Percentiles rank a stretch among this genome's conserved stretches.
These are phyloP conservation scores for Ambrosiella cleistominuta DNA, from an alignment of 2,329 filamentous ascomycete species.

Conservation along the genomic window DNA sequence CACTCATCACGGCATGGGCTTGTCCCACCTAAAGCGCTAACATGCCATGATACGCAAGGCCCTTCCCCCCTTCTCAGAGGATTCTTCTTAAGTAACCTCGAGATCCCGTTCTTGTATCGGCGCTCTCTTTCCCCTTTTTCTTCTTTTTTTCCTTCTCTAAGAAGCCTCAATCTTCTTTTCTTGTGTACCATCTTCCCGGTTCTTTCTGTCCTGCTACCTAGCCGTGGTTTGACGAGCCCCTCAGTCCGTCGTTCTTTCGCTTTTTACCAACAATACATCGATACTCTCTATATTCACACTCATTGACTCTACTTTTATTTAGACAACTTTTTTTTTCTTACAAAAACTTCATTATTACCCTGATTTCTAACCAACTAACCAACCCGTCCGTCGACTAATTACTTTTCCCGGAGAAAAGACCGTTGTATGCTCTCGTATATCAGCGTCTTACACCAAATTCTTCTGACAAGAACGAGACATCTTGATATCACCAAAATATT, in stretches of 20 bases:
- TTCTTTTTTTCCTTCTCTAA: not conserved
- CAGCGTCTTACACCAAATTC: not conserved
- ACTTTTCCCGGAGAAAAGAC: conserved; percentile 5
- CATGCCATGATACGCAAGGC: too few species aligned
- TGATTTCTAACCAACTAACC: not conserved
- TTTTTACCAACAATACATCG: not conserved
- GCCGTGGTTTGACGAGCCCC: conserved; percentile 13
- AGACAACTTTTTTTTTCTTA: not conserved
- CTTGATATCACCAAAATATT: not conserved
- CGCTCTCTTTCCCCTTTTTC: not conserved
- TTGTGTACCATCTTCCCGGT: conserved; percentile 1
- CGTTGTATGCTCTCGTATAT: not conserved
- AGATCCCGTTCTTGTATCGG: not conserved
- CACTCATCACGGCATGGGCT: too few species aligned
- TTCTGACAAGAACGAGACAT: conserved; percentile 2
- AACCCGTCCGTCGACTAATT: not conserved
- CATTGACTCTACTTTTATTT: not conserved
- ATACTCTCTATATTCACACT: not conserved
- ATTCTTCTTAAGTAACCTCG: not conserved
- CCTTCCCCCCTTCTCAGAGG: too few species aligned
- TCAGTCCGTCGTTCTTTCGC: conserved; percentile 5
- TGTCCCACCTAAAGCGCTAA: too few species aligned
- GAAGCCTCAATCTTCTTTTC: not conserved
- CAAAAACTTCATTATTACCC: not conserved
- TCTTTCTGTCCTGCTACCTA: conserved; percentile 1